Evolutionary conservation across 1,139 yeast genomes (phyloP).

Genomic region (Maudiozyma humilis): DNA sequence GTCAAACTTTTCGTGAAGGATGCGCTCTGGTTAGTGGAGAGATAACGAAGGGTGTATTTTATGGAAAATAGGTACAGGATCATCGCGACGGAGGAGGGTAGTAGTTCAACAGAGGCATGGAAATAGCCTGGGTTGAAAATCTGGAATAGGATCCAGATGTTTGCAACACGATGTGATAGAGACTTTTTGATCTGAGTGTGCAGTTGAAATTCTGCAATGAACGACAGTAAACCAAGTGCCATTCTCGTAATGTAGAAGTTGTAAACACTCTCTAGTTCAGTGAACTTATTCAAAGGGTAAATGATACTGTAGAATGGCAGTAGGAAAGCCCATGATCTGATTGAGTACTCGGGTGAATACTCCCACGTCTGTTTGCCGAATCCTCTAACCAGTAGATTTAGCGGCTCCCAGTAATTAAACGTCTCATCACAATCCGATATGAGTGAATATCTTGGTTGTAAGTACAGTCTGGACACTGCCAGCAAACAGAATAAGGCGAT

Average conservation of each 20-base stretch:
- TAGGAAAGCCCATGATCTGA: conserved; percentile 75
- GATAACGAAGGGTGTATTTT: conserved; percentile 25
- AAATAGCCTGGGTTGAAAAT: conserved; percentile 43
- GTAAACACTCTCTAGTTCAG: conserved; percentile 19
- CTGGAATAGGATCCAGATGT: conserved; percentile 30
- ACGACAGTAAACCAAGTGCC: conserved; percentile 42
- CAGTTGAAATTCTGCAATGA: conserved; percentile 31
- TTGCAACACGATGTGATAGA: conserved; percentile 35
- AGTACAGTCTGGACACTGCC: conserved; percentile 18
- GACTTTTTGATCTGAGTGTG: conserved; percentile 21
- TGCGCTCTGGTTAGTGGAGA: conserved; percentile 20
- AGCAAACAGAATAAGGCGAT: conserved; percentile 12
- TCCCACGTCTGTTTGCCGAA: conserved; percentile 97
- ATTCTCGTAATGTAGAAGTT: conserved; percentile 48
- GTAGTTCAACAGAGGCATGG: conserved; percentile 76
- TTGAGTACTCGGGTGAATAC: conserved; percentile 83
- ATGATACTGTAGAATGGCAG: conserved; percentile 42
- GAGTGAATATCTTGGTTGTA: conserved; percentile 29
- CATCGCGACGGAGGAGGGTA: conserved; percentile 87
- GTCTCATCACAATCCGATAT: conserved; percentile 84
- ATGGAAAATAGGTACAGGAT: conserved; percentile 49
- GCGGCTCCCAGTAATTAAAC: conserved; percentile 90
- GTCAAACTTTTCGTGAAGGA: conserved; percentile 31
- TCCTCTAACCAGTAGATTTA: conserved; percentile 65
- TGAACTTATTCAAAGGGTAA: conserved; percentile 34